Percentiles rank a stretch among this genome's conserved stretches.
Conservation (phyloP, 2,329 filamentous ascomycete species). For the Botrytis fragariae region DNA sequence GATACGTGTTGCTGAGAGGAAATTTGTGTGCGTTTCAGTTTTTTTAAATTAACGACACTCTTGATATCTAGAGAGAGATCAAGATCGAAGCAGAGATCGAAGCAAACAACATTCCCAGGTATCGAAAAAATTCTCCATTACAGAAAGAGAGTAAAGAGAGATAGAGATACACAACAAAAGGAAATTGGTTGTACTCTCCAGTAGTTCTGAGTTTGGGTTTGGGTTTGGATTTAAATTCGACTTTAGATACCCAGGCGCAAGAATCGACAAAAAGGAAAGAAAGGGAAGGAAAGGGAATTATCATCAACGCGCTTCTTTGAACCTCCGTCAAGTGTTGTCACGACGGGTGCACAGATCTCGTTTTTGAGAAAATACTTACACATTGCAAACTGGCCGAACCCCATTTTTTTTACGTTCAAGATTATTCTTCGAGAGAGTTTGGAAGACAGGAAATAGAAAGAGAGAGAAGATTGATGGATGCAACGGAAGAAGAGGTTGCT, state of each 20-base stretch:
- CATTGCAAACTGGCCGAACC: rapidly evolving
- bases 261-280: not conserved
- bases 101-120: not conserved
- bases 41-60: too few species aligned
- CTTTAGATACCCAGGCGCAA: rapidly evolving
- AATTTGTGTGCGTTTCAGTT: too few species aligned
- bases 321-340: too few species aligned
- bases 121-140: too few species aligned
- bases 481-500: not conserved
- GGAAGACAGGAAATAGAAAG: not conserved
- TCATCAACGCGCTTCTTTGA: not conserved
- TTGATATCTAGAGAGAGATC: not conserved
- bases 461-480: not conserved
- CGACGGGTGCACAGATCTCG: too few species aligned
- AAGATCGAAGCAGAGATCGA: too few species aligned
- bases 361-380: not conserved
- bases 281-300: not conserved
- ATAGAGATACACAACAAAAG: not conserved
- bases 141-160: not conserved
- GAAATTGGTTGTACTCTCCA: not conserved
- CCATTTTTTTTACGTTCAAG: not conserved
- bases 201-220: not conserved
- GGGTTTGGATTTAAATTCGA: not conserved
- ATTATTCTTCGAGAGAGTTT: not conserved
- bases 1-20: too few species aligned